Evolutionary conservation across 2,329 filamentous ascomycete genomes (phyloP).

Genomic region (Chaetothyriales sp.): DNA sequence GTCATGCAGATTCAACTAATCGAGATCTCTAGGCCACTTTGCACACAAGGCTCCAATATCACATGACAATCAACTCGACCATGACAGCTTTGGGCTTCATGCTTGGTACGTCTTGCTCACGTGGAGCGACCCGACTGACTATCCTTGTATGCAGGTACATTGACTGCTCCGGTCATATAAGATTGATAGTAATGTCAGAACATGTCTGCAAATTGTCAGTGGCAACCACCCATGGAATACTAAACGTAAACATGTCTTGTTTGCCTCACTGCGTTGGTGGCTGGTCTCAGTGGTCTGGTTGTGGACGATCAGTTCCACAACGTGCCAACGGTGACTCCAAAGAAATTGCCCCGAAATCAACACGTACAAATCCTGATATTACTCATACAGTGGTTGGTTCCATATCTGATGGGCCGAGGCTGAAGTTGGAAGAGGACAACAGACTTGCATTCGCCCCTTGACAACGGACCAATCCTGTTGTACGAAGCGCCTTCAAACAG

Average conservation of each 20-base stretch:
- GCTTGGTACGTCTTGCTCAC: not conserved
- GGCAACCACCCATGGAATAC: not conserved
- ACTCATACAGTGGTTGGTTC: slow-evolving; percentile 19
- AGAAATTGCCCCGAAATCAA: not conserved
- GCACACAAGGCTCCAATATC: not conserved
- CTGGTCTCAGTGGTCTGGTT: not conserved
- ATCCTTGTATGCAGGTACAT: not conserved
- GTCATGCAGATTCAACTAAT: not conserved
- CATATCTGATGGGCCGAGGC: slow-evolving; percentile 38
- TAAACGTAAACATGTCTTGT: not conserved
- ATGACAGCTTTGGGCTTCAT: not conserved
- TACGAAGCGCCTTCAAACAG: not conserved
- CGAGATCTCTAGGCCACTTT: not conserved
- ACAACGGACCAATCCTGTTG: not conserved
- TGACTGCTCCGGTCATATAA: not conserved
- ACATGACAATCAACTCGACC: not conserved
- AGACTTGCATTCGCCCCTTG: not conserved
- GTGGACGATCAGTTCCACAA: not conserved
- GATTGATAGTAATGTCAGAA: not conserved
- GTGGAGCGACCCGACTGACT: no score
- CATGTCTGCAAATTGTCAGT: not conserved
- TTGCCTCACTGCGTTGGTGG: not conserved
- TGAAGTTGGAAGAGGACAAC: not conserved
- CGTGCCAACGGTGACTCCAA: not conserved
- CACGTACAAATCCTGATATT: not conserved